Evolutionary conservation across 2,329 filamentous ascomycete species (phyloP), one percentile per base, ranked within the genome.

Genomic region (Coleophoma cylindrospora): DNA sequence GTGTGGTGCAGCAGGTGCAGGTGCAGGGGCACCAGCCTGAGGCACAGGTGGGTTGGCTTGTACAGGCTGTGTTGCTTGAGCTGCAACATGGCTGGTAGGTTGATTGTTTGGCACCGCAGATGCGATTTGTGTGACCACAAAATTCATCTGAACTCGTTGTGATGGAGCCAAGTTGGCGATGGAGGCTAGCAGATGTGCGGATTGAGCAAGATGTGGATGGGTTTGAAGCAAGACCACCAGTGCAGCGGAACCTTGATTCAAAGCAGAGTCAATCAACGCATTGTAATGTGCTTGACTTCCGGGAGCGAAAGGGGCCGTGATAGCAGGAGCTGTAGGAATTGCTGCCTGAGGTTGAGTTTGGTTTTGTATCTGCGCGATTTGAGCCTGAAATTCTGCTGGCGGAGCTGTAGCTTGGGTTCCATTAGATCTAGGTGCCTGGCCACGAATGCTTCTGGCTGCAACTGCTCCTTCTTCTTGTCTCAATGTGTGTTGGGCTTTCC

Each of bases 401-500:
- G 15, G 43, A 3, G 50, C 17, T 33, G 33, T 19, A 32, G 41
- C 47, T n/a, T 45, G 40, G 11, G 22, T 21, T 12, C 19, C 21
- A 10, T 12, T 19, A 3, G 33, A 55, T 27, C 27, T 10, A 27
- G 27, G 27, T 27, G 27, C 27, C 9, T 27, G 27, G 27, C 27
- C 27, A 27, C 27, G 27, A 11, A 62, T 63, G 9, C 67, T 62
- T 33, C 33, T 19, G 19, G 60, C 19, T n/a, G 61, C 56, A 7
- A 48, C 17, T 15, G 80, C 77, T 2, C 83, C 86, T 51, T 89
- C 84, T 63, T 88, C 86, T 64, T 95, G 89, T 37, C 83, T 79
- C 10, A 95, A 74, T 41, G 81, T 81, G 57, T 92, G 88, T 34
- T 83, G 83, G 48, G 85, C 82, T 57, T 84, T 84, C 91, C 94